Evolutionary conservation across 2,329 filamentous ascomycete genomes (phyloP), one percentile per base, ranked within the genome.

Genomic region (Curvularia spicifera): DNA sequence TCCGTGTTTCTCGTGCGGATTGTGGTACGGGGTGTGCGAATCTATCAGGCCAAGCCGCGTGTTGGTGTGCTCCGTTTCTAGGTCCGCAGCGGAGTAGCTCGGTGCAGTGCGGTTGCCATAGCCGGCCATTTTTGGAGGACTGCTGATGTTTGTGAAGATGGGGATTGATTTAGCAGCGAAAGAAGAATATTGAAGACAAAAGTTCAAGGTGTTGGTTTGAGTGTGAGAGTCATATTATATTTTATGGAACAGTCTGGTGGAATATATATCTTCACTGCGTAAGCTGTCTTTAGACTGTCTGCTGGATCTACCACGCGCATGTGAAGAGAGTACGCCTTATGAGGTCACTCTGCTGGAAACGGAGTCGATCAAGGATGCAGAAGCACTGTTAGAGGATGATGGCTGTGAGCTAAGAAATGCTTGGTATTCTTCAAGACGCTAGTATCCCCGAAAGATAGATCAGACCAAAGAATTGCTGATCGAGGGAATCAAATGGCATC

Each of bases 21-120:
- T 68, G 1, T 66, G 64, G 56, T 76, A 76, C 1, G 74, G 22
- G 12, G 53, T 65, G 40, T 71, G 59, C 1, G 67, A 71, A 47
- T 72, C 60, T 29, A 54, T 56, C 7, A 67, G 64, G 50, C 57
- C 67, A 52, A 76, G 72, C 12, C 71, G 71, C 1, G 74, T 76
- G 56, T 31, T 63, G 20, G 35, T 53, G 65, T 76, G 66, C 24
- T 75, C 29, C 29, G 65, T 37, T 33, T 59, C 22, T 6, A 68
- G 56, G 54, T 62, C 46, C 33, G 64, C 55, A 51, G 52, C 57
- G 55, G 62, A 66, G 50, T 69, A 58, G 9, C 9, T 31, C 9
- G 57, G 48, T 15, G 69, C 67, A 46, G 64, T 74, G 53, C 71
- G 72, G 70, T 78, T 78, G 37, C 73, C 76, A 65, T 72, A 78